Percentiles rank a stretch among this genome's conserved stretches.
These are phyloP conservation scores for Podochytrium sp. DNA, from an alignment of 192 early-diverging fungal genomes.

Conservation along the genomic window DNA sequence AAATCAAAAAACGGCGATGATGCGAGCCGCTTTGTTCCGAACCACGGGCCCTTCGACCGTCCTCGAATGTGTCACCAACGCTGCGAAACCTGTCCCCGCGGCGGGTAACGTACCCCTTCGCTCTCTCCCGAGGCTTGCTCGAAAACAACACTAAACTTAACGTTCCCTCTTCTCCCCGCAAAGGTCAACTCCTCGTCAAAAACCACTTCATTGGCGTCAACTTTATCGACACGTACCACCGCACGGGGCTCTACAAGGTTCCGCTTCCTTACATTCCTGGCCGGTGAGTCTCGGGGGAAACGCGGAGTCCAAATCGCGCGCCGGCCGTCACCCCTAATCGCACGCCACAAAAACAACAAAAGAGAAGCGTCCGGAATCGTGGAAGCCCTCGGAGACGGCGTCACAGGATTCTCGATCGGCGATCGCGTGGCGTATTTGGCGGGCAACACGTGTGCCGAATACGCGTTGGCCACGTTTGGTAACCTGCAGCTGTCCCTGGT, in stretches of 20 bases:
- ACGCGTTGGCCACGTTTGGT: constrained; percentile 50
- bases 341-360: not conserved
- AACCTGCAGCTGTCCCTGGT: not conserved
- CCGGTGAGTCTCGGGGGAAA: constrained; percentile 30
- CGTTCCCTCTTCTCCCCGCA: not conserved
- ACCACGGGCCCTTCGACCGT: constrained; percentile 18
- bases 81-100: constrained; percentile 13
- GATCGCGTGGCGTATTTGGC: constrained; percentile 81
- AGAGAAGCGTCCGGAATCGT: constrained; percentile 82
- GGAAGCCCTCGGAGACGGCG: constrained; percentile 70
- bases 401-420: constrained; percentile 67
- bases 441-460: constrained; percentile 75
- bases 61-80: constrained; percentile 25
- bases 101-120: not conserved
- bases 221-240: constrained; percentile 90
- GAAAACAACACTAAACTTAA: not conserved
- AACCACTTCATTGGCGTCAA: constrained; percentile 83
- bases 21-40: constrained; percentile 28
- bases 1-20: not conserved
- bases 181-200: constrained; percentile 67
- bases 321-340: too few relatives aligned
- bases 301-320: not conserved
- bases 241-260: constrained; percentile 75
- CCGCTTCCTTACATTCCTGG: constrained; percentile 72
- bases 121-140: not conserved